Evolutionary conservation across 768 basidiomycete species (phyloP).

Genomic region (Lactifluus piperatus): DNA sequence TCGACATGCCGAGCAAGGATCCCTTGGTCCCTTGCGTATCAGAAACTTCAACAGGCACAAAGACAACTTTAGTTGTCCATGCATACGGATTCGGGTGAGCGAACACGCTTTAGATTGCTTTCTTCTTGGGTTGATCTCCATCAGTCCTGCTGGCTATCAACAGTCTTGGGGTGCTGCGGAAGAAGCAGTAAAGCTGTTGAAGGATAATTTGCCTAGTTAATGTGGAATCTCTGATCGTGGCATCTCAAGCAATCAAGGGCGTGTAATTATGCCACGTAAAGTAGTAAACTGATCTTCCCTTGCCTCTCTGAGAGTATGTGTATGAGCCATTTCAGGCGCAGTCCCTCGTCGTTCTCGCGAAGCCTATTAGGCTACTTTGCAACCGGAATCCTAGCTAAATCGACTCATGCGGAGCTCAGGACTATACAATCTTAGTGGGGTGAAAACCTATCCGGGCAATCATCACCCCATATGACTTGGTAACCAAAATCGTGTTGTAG

Average conservation of each 20-base stretch:
- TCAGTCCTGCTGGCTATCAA: slow-evolving; percentile 26
- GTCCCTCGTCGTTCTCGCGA: not conserved
- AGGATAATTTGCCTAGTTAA: slow-evolving; percentile 8
- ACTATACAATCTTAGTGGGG: not conserved
- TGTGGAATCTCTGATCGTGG: not conserved
- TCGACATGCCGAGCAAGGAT: slow-evolving; percentile 30
- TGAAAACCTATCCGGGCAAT: not conserved
- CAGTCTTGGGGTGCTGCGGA: slow-evolving; percentile 26
- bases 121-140: not conserved
- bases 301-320: not conserved
- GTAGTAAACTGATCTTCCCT: not conserved
- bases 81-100: slow-evolving; percentile 53
- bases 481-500: not conserved
- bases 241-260: not conserved
- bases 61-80: slow-evolving; percentile 37
- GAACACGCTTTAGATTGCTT: slow-evolving; percentile 16
- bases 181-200: slow-evolving; percentile 21
- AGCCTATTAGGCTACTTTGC: not conserved
- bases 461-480: not conserved
- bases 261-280: not conserved
- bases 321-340: not conserved
- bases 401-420: not conserved
- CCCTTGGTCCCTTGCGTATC: slow-evolving; percentile 19
- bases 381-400: not conserved
- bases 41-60: slow-evolving; percentile 19